These are phyloP conservation scores for Corymbia citriodora DNA, from an alignment of 441 rosid species.

Conservation along the genomic window DNA sequence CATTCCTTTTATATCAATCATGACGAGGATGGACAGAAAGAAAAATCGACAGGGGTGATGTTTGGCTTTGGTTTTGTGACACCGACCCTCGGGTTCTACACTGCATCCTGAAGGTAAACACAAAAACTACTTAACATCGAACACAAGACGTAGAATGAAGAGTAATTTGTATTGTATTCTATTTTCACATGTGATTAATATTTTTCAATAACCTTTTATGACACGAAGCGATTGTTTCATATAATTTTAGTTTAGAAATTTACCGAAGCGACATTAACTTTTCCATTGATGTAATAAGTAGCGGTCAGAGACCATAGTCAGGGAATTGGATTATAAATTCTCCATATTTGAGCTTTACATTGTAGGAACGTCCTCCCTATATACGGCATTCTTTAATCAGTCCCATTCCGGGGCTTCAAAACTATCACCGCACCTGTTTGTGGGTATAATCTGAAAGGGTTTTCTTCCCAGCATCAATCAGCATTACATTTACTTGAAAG, in stretches of 20 bases:
- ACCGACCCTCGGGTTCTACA: not conserved
- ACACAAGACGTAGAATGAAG: no score
- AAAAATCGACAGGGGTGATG: no score
- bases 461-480: not conserved
- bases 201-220: no score
- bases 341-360: not conserved
- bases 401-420: not conserved
- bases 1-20: rapidly evolving
- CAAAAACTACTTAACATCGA: no score
- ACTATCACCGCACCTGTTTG: not conserved
- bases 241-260: no score
- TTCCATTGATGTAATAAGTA: rapidly evolving
- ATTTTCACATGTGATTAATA: no score
- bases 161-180: no score
- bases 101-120: not conserved
- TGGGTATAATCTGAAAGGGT: not conserved
- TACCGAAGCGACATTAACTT: not conserved
- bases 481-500: not conserved
- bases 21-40: not conserved
- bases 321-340: not conserved
- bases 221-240: no score
- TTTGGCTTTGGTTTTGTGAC: rapidly evolving
- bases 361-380: not conserved
- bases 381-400: not conserved
- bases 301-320: not conserved